phyloP scores from a whole-genome alignment of 495 filamentous ascomycete species.

The Aspergillus heteromorphus region DNA sequence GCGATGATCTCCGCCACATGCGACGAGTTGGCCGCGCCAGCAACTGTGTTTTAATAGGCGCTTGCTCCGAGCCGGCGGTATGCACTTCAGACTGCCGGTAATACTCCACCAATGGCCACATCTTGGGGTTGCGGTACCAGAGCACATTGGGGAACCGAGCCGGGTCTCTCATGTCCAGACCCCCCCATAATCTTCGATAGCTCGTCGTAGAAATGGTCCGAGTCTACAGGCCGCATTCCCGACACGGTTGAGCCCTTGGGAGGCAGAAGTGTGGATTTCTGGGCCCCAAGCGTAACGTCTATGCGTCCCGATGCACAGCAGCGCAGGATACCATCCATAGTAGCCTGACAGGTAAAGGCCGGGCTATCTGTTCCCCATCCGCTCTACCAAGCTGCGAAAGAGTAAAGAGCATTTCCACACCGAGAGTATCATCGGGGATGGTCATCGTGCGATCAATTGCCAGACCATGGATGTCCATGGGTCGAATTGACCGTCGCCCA shows the following conservation, averaged over 20 bases:
- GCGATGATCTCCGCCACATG: background rate
- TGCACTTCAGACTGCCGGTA: background rate
- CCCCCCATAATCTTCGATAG: conserved; percentile 13
- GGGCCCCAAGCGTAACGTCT: conserved; percentile 1
- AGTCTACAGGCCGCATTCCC: conserved; percentile 14
- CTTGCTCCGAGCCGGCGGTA: background rate
- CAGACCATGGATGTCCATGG: conserved; percentile 13
- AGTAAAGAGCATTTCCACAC: conserved; percentile 1
- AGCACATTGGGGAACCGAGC: background rate
- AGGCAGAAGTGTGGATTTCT: background rate
- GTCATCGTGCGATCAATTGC: conserved; percentile 35
- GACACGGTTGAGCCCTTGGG: background rate
- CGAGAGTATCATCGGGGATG: background rate
- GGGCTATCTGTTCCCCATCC: background rate
- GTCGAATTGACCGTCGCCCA: background rate
- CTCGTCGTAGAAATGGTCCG: conserved; percentile 16
- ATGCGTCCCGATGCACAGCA: conserved; percentile 1
- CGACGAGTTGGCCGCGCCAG: background rate
- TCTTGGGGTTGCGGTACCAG: conserved; percentile 1
- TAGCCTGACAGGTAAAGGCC: background rate
- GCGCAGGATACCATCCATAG: background rate
- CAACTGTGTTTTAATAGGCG: background rate
- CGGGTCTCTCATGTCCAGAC: conserved; percentile 1
- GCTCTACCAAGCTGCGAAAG: background rate
- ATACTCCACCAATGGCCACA: conserved; percentile 1